phyloP scores from a whole-genome alignment of 805 yeast genomes.

The Candida awuae region DNA sequence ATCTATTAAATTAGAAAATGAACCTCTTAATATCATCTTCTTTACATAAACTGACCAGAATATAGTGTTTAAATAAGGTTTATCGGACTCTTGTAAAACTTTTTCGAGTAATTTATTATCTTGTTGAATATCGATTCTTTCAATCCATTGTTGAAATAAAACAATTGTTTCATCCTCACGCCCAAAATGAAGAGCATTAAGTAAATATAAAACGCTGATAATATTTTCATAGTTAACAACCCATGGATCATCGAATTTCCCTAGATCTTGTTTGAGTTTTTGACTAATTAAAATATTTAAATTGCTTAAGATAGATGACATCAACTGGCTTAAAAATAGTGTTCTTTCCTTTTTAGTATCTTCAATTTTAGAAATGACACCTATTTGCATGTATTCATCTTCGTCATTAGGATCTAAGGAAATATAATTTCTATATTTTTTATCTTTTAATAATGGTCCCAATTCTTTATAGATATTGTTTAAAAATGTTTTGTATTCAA shows the following conservation, averaged over 20 bases:
- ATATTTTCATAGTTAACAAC: slow-evolving; percentile 33
- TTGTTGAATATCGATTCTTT: slow-evolving; percentile 62
- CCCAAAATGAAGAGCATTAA: slow-evolving; percentile 45
- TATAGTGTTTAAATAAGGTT: slow-evolving; percentile 39
- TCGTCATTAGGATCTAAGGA: slow-evolving; percentile 11
- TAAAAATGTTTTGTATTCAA: slow-evolving; percentile 39
- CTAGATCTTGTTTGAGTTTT: slow-evolving; percentile 18
- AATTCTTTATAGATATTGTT: slow-evolving; percentile 44
- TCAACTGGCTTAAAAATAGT: slow-evolving; percentile 27
- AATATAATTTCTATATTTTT: slow-evolving; percentile 31
- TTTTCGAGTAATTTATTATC: slow-evolving; percentile 41
- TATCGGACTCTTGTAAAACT: slow-evolving; percentile 33
- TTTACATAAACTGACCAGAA: slow-evolving; percentile 59
- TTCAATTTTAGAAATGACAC: slow-evolving; percentile 25
- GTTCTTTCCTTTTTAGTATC: slow-evolving; percentile 32
- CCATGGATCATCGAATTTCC: slow-evolving; percentile 14
- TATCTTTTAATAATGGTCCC: slow-evolving; percentile 40
- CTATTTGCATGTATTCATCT: slow-evolving; percentile 24
- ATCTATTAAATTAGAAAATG: slow-evolving; percentile 45
- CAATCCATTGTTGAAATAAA: slow-evolving; percentile 52
- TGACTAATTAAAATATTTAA: slow-evolving; percentile 27
- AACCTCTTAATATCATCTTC: slow-evolving; percentile 53
- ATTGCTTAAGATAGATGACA: slow-evolving; percentile 23
- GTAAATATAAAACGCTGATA: slow-evolving; percentile 47
- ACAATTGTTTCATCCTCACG: slow-evolving; percentile 36